Percentiles rank a stretch among this genome's conserved stretches.
Evolutionary conservation across 768 basidiomycete genomes (phyloP).

Genomic region (Serpula lacrymans): DNA sequence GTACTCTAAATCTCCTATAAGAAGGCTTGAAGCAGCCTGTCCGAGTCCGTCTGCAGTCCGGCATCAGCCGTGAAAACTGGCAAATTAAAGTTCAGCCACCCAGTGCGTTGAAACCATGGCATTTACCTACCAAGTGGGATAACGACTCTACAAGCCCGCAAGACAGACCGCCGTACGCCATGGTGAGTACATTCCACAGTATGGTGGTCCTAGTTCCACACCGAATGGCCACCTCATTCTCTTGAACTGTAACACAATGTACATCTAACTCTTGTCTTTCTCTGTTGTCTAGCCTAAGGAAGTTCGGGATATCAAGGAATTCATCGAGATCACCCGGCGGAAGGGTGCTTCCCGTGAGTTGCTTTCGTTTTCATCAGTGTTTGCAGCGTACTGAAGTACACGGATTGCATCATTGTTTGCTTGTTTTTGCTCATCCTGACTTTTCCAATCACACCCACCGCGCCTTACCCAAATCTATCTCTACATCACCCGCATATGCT

Average conservation of each 20-base stretch:
- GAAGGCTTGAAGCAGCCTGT: no score
- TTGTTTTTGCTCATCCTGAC: no score
- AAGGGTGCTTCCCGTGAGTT: constrained; percentile 94
- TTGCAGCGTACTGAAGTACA: no score
- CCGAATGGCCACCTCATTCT: background rate
- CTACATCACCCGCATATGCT: no score
- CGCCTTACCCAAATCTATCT: constrained; percentile 1
- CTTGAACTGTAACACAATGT: background rate
- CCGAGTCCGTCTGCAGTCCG: no score
- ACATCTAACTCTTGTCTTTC: constrained; percentile 1
- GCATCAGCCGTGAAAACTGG: no score
- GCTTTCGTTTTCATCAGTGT: no score
- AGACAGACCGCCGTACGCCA: constrained; percentile 15
- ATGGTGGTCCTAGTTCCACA: no score
- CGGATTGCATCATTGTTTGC: background rate
- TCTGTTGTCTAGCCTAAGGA: constrained; percentile 75
- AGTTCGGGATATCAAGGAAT: constrained; percentile 97
- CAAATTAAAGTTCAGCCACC: constrained; percentile 33
- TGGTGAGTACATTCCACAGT: no score
- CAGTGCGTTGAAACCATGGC: background rate
- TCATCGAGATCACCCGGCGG: constrained; percentile 94
- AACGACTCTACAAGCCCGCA: constrained; percentile 11
- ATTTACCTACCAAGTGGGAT: no score
- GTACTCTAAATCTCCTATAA: no score
- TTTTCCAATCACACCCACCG: no score